Evolutionary conservation across 257 asterid species (phyloP), one percentile per base, ranked within the genome.

Genomic region (Primulina eburnea): DNA sequence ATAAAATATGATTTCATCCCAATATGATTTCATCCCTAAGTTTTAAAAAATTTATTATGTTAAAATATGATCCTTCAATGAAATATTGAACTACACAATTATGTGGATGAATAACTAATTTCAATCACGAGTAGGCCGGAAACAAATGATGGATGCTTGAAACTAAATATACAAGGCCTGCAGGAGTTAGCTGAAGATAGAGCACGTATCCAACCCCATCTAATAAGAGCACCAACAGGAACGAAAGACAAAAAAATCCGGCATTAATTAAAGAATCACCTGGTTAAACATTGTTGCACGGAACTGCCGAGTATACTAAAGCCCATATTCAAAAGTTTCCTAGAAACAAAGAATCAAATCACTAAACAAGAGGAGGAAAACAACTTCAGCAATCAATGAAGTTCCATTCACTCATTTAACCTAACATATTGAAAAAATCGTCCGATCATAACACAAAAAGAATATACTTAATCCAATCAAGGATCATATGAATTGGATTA

Each of bases 251-350:
- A 26, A 24, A 71, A 5, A 18, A 63, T 33, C 6, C n/a, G 17
- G 34, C 64, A 32, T 18, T 12, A 59, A 28, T 8, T 7, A 61
- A 73, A 71, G 71, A 61, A 33, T 80, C 70, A 87, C 95, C 88
- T 75, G 24, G 75, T 32, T 33, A 81, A 81, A 67, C 73, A 70
- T 40, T 82, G 76, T 40, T 73, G 83, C 34, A 72, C 53, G 10
- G 80, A 75, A 7, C 77, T 68, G 70, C 71, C 76, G 32, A 79
- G 21, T 52, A 76, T 57, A 65, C 70, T 78, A 71, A 88, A 87
- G 50, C 78, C 86, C 96, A 87, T 87, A 70, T 8, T 62, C 29
- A 16, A 72, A 58, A 72, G 24, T 64, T 53, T 65, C 77, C 78
- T 76, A 32, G 76, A 76, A 53, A 58, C 50, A 18, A 66, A 52